phyloP scores from a whole-genome alignment of 495 filamentous ascomycete genomes.

The Penicillium canescens region DNA sequence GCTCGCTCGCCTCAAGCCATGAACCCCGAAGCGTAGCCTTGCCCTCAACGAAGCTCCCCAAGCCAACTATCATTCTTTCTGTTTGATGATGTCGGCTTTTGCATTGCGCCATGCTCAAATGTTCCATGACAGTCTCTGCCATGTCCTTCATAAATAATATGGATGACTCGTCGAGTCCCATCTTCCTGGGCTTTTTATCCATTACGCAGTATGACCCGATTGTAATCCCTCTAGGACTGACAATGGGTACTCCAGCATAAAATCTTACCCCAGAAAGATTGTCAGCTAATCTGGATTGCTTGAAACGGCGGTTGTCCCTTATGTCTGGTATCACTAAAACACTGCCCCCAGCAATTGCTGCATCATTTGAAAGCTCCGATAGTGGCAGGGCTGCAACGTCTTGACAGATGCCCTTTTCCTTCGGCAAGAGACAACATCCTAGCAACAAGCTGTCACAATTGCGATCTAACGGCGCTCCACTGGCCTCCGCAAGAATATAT shows the following conservation, averaged over 20 bases:
- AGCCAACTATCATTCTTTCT: slow-evolving; percentile 30
- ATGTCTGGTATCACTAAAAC: slow-evolving; percentile 22
- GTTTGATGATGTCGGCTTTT: slow-evolving; percentile 10
- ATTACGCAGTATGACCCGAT: slow-evolving; percentile 64
- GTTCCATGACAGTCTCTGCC: slow-evolving; percentile 28
- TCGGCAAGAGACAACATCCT: slow-evolving; percentile 44
- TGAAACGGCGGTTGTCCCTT: slow-evolving; percentile 22
- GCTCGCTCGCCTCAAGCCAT: slow-evolving; percentile 18
- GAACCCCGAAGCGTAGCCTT: slow-evolving; percentile 24
- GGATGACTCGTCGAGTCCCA: slow-evolving; percentile 14
- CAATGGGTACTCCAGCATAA: slow-evolving; percentile 61
- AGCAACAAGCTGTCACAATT: slow-evolving; percentile 36
- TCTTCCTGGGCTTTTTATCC: slow-evolving; percentile 41
- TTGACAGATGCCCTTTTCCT: slow-evolving; percentile 45
- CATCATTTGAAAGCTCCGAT: neutral
- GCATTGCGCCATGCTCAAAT: slow-evolving; percentile 16
- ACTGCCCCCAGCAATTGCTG: slow-evolving; percentile 14
- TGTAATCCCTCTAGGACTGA: slow-evolving; percentile 53
- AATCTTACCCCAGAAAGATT: slow-evolving; percentile 44
- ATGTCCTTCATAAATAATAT: slow-evolving; percentile 34
- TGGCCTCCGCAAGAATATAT: slow-evolving; percentile 61
- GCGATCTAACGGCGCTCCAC: slow-evolving; percentile 41
- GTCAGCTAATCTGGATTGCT: slow-evolving; percentile 23
- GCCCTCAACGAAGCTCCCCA: slow-evolving; percentile 35
- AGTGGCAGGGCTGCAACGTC: slow-evolving; percentile 19